A percentile compares a stretch with the other conserved stretches of the same genome.
Conservation (phyloP, 176 grass and related monocot genomes). For the Musa itinerans region DNA sequence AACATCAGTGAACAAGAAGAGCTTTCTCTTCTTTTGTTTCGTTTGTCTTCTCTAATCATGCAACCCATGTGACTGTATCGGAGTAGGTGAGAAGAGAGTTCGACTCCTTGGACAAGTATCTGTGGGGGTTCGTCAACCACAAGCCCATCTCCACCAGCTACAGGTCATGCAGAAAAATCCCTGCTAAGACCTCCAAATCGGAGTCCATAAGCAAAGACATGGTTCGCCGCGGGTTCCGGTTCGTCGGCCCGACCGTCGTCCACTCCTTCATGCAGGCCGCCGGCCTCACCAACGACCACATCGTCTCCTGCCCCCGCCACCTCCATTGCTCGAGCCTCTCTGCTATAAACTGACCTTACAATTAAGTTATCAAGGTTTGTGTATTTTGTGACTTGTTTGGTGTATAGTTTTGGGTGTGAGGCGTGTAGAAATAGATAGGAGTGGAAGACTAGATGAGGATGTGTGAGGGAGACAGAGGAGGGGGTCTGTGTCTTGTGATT, state of each 20-base stretch:
- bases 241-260: constrained; percentile 76
- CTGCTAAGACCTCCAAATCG: constrained; percentile 91
- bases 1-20: neutral
- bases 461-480: neutral
- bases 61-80: constrained; percentile 1
- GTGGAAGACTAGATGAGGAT: neutral
- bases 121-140: constrained; percentile 91
- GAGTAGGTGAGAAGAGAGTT: constrained; percentile 47
- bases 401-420: neutral
- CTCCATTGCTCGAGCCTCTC: constrained; percentile 27
- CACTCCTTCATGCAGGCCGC: constrained; percentile 93
- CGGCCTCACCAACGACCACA: constrained; percentile 92
- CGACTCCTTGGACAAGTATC: constrained; percentile 60
- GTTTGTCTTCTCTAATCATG: constrained; percentile 8
- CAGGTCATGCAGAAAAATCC: constrained; percentile 84
- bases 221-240: constrained; percentile 85
- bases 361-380: neutral
- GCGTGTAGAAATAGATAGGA: neutral
- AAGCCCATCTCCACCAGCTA: constrained; percentile 69
- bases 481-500: neutral
- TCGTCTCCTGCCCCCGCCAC: constrained; percentile 90
- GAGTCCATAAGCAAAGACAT: constrained; percentile 99
- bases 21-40: neutral
- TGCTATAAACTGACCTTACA: neutral
- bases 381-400: neutral